Evolutionary conservation across 2,329 filamentous ascomycete species (phyloP).

Genomic region (Hymenoscyphus salicellus): DNA sequence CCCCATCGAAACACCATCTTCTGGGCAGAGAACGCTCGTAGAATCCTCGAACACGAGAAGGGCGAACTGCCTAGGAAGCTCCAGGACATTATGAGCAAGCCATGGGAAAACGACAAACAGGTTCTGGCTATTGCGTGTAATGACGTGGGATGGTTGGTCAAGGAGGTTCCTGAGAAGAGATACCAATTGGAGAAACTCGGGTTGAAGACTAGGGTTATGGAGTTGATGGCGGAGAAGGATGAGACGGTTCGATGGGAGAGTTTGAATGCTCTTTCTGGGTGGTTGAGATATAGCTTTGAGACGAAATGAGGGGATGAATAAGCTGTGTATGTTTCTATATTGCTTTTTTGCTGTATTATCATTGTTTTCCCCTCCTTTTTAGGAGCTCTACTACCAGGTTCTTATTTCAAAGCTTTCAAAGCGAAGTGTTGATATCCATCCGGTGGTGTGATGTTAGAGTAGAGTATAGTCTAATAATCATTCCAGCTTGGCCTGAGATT

Average conservation of each 20-base stretch:
- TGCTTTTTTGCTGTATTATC: neutral
- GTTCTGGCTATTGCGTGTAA: slow-evolving; percentile 72
- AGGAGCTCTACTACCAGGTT: neutral
- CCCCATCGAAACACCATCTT: slow-evolving; percentile 68
- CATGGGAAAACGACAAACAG: slow-evolving; percentile 68
- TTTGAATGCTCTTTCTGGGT: slow-evolving; percentile 69
- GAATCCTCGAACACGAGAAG: slow-evolving; percentile 65
- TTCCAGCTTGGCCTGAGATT: too few relatives aligned
- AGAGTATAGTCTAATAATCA: too few relatives aligned
- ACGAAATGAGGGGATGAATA: slow-evolving; percentile 27
- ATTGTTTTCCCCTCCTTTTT: neutral
- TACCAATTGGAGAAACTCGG: slow-evolving; percentile 63
- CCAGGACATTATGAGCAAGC: slow-evolving; percentile 63
- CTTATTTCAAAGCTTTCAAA: neutral
- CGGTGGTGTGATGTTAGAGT: too few relatives aligned
- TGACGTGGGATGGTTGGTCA: slow-evolving; percentile 68
- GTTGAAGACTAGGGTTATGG: slow-evolving; percentile 68
- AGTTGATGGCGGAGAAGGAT: slow-evolving; percentile 67
- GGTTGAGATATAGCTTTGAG: slow-evolving; percentile 69
- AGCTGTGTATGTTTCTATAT: neutral
- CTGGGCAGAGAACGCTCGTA: slow-evolving; percentile 69
- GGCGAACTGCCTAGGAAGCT: slow-evolving; percentile 64
- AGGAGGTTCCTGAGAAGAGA: slow-evolving; percentile 67
- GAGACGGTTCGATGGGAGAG: slow-evolving; percentile 72
- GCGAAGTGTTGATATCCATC: too few relatives aligned